Percentiles rank a stretch among this genome's conserved stretches.
Evolutionary conservation across 352 stramenopile species (phyloP).

Genomic region (Sclerospora graminicola): DNA sequence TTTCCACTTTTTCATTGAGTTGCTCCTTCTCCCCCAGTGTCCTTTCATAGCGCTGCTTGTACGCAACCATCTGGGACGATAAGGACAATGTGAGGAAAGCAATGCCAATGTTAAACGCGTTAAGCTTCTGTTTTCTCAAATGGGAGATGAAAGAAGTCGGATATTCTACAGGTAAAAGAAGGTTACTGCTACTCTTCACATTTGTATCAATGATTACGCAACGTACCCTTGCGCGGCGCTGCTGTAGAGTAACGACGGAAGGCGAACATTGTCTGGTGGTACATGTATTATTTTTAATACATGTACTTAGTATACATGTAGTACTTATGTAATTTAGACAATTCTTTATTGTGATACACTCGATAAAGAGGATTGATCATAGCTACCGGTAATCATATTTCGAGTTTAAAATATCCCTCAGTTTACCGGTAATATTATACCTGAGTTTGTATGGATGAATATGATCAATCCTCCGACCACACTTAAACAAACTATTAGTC

Average conservation of each 20-base stretch:
- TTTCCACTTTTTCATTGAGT: constrained; percentile 35
- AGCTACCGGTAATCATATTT: too few relatives aligned
- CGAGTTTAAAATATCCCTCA: too few relatives aligned
- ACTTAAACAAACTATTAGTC: too few relatives aligned
- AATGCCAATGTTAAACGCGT: constrained; percentile 80
- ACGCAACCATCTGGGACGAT: constrained; percentile 71
- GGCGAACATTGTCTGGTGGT: constrained; percentile 31
- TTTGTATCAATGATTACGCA: background rate
- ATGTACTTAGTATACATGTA: too few relatives aligned
- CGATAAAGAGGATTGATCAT: too few relatives aligned
- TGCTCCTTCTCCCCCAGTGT: constrained; percentile 27
- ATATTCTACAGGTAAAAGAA: constrained; percentile 34
- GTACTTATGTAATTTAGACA: too few relatives aligned
- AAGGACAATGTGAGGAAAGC: constrained; percentile 78
- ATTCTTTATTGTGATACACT: too few relatives aligned
- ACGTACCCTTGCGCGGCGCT: constrained; percentile 30
- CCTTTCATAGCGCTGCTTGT: constrained; percentile 53
- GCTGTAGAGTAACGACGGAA: constrained; percentile 30
- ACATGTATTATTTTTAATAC: too few relatives aligned
- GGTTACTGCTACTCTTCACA: background rate
- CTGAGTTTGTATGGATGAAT: too few relatives aligned
- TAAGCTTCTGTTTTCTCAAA: constrained; percentile 68
- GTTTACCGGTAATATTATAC: too few relatives aligned
- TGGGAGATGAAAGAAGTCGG: constrained; percentile 75
- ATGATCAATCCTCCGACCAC: too few relatives aligned